Base-by-base conservation (phyloP, 139 green algal species). In the Picochlorum sp. region DNA sequence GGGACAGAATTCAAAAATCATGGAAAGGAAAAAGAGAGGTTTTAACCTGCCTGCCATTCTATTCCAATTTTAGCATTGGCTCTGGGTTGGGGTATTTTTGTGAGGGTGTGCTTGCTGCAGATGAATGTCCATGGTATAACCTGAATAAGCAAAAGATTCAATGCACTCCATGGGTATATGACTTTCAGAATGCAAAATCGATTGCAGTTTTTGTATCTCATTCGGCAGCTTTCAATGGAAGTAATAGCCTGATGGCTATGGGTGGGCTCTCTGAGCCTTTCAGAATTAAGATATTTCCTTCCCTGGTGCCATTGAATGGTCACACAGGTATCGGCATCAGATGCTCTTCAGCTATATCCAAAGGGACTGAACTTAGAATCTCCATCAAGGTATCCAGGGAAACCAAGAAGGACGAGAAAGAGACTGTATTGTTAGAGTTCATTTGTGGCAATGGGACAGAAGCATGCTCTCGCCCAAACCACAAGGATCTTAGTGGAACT, bases 101-200 rank as follows among this genome's bases (percentile, higher is more conserved):
- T 50, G n/a, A n/a, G 5, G 57, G 65, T 16, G 6, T n/a, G 18
- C 24, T 14, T 39, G 25, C 22, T 35, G 2, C 59, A 22, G 26
- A 18, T 22, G 9, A 6, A 18, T 3, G 7, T 7, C 35, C 49
- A 0, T 73, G 57, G 57, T 68, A 73, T 33, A 63, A 68, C 20
- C 14, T 73, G 29, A 57, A 39, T 31, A 12, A 49, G 31, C 65
- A 73, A 63, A 50, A 32, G 7, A 18, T 50, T 33, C 65, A 73
- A 20, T 26, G 39, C 39, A 47, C 39, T 7, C 39, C 39, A 13
- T 47, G 39, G 39, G 22, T 47, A 47, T 47, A 47, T 14, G 39
- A 47, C 9, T 47, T n/a, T 47, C 39, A 26, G 22, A 16, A 47
- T 14, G 22, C 39, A 6, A 47, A 47, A 26, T 16, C 22, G 3